A percentile compares a stretch with the other conserved stretches of the same genome.
Evolutionary conservation across 768 basidiomycete genomes (phyloP).

Genomic region (Mycena belliarum): DNA sequence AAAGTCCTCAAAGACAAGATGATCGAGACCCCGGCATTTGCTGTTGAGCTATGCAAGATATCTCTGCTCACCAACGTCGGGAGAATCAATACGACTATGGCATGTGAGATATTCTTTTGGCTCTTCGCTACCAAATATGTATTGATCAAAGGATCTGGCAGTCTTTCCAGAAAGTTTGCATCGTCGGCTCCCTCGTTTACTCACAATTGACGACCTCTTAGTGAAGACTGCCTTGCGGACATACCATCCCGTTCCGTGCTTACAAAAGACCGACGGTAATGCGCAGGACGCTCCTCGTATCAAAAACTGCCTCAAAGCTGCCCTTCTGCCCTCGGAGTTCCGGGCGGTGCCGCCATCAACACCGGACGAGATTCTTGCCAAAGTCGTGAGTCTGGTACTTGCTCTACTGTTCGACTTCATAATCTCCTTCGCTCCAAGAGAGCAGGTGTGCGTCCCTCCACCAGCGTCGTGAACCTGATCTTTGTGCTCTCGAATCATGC

Average conservation of each 20-base stretch:
- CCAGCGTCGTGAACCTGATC: slow-evolving; percentile 83
- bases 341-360: slow-evolving; percentile 67
- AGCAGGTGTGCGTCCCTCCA: slow-evolving; percentile 68
- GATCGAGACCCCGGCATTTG: slow-evolving; percentile 77
- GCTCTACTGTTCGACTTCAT: slow-evolving; percentile 1
- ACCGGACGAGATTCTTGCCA: slow-evolving; percentile 71
- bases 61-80: slow-evolving; percentile 87
- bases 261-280: slow-evolving; percentile 87
- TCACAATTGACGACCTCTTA: neutral
- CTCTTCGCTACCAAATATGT: slow-evolving; percentile 3
- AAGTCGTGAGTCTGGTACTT: slow-evolving; percentile 48
- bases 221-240: slow-evolving; percentile 87
- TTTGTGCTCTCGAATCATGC: slow-evolving; percentile 83
- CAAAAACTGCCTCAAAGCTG: slow-evolving; percentile 87
- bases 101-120: slow-evolving; percentile 51
- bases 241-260: slow-evolving; percentile 88
- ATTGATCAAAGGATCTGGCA: slow-evolving; percentile 34
- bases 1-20: slow-evolving; percentile 89
- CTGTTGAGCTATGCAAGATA: slow-evolving; percentile 79
- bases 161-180: slow-evolving; percentile 78
- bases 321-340: slow-evolving; percentile 68
- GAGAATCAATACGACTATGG: slow-evolving; percentile 90
- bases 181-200: neutral
- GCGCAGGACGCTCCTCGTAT: slow-evolving; percentile 90
- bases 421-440: slow-evolving; percentile 39